phyloP scores from a whole-genome alignment of 2,329 filamentous ascomycete genomes.

The Botrytis squamosa region DNA sequence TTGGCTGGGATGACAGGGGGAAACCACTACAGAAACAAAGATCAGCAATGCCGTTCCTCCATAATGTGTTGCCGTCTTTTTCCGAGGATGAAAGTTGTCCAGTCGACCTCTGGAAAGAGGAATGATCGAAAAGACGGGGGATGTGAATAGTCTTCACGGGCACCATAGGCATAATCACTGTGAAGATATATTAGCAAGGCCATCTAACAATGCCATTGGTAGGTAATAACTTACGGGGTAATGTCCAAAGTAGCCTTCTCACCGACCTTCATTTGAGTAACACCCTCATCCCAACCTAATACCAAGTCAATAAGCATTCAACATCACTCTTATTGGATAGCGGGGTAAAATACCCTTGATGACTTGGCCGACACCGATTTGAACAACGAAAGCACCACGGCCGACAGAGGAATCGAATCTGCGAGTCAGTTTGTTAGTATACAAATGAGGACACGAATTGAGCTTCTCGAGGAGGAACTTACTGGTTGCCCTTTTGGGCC shows the following conservation, averaged over 20 bases:
- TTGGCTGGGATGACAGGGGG: conserved; percentile 66
- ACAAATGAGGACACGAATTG: not conserved
- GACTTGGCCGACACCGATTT: conserved; percentile 79
- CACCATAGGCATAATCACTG: conserved; percentile 66
- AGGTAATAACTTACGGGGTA: conserved; percentile 55
- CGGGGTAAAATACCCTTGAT: conserved; percentile 68
- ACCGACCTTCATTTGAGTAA: conserved; percentile 81
- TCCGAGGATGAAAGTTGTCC: not conserved
- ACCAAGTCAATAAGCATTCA: conserved; percentile 24
- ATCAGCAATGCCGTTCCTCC: conserved; percentile 24
- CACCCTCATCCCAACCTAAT: conserved; percentile 81
- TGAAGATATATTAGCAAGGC: conserved; percentile 27
- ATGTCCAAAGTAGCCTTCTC: conserved; percentile 88
- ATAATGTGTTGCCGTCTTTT: conserved; percentile 13
- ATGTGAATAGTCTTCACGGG: conserved; percentile 48
- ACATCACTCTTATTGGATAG: conserved; percentile 14
- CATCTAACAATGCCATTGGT: not conserved
- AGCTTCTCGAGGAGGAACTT: conserved; percentile 7
- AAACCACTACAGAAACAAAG: conserved; percentile 60
- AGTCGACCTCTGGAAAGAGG: not conserved
- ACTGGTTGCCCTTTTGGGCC: conserved; percentile 46
- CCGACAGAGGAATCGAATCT: conserved; percentile 89
- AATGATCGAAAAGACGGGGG: not conserved
- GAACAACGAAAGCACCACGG: conserved; percentile 70
- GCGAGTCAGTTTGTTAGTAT: conserved; percentile 22